A percentile compares a stretch with the other conserved stretches of the same genome.
Evolutionary conservation across 352 stramenopile genomes (phyloP).

Genomic region (Pythium coloratum): DNA sequence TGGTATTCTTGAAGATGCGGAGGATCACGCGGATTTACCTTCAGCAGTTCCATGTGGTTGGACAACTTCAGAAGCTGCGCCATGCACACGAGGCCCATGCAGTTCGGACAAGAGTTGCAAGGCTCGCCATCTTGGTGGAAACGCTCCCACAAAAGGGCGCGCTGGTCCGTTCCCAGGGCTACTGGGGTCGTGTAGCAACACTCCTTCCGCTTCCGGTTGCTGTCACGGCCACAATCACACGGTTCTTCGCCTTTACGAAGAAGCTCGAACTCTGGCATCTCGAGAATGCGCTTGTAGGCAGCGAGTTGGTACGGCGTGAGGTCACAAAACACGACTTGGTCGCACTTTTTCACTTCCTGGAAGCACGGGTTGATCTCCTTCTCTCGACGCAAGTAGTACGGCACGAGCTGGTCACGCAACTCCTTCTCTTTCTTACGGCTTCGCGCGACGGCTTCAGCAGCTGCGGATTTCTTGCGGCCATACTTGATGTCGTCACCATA

Average conservation of each 20-base stretch:
- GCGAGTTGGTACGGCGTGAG: constrained; percentile 69
- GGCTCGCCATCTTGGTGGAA: constrained; percentile 51
- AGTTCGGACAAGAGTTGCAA: constrained; percentile 69
- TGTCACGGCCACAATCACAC: constrained; percentile 69
- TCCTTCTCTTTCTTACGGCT: constrained; percentile 73
- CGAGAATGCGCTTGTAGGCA: constrained; percentile 67
- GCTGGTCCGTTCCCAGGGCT: constrained; percentile 10
- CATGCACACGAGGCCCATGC: constrained; percentile 70
- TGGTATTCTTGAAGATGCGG: constrained; percentile 55
- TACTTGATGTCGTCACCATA: constrained; percentile 86
- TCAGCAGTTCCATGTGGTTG: constrained; percentile 81
- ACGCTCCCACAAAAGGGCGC: constrained; percentile 57
- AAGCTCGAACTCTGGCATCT: constrained; percentile 72
- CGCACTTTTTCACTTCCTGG: constrained; percentile 67
- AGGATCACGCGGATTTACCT: constrained; percentile 62
- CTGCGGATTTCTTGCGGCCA: constrained; percentile 76
- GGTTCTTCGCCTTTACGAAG: constrained; percentile 57
- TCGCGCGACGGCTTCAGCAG: constrained; percentile 51
- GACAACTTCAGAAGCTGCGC: constrained; percentile 75
- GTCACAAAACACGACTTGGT: constrained; percentile 83
- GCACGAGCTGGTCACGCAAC: constrained; percentile 50
- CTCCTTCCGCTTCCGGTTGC: constrained; percentile 50
- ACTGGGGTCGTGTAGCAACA: constrained; percentile 63
- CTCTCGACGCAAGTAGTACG: constrained; percentile 72
- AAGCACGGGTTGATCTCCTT: constrained; percentile 76